Evolutionary conservation across 345 rosid genomes (phyloP).

Genomic region (Eucalyptus lansdowneana): DNA sequence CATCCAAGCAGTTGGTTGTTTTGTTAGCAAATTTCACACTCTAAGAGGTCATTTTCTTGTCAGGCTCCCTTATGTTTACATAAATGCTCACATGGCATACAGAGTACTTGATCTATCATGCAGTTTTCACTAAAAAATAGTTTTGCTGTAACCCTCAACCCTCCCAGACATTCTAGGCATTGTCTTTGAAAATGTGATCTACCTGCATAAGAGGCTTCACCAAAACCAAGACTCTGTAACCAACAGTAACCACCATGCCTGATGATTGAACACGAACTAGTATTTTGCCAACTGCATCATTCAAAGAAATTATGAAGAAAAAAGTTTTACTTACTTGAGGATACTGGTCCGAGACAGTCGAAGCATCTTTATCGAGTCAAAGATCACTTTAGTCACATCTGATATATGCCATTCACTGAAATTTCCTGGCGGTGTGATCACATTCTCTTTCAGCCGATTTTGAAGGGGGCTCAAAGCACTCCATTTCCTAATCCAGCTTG

Average conservation of each 20-base stretch:
- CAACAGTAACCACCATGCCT: background rate
- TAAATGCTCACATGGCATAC: background rate
- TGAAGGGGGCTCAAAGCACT: slow-evolving; percentile 26
- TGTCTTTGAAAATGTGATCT: background rate
- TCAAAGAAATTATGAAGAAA: background rate
- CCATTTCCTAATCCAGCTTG: background rate
- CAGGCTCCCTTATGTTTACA: background rate
- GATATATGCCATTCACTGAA: background rate
- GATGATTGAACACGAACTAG: background rate
- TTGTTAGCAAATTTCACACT: background rate
- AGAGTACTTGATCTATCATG: background rate
- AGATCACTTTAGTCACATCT: slow-evolving; percentile 33
- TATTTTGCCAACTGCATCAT: background rate
- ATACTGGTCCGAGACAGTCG: slow-evolving; percentile 59
- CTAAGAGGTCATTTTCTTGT: background rate
- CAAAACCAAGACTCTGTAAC: background rate
- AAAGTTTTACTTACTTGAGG: slow-evolving; percentile 44
- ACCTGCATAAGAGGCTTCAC: background rate
- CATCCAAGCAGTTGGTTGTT: background rate
- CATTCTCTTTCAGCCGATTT: slow-evolving; percentile 10
- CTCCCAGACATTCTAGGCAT: background rate
- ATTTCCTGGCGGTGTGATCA: background rate
- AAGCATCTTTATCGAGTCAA: slow-evolving; percentile 47
- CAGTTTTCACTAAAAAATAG: background rate
- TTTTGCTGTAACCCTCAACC: background rate